These are phyloP conservation scores for Coprinellus aureogranulatus DNA, from an alignment of 768 basidiomycete genomes.

Conservation along the genomic window DNA sequence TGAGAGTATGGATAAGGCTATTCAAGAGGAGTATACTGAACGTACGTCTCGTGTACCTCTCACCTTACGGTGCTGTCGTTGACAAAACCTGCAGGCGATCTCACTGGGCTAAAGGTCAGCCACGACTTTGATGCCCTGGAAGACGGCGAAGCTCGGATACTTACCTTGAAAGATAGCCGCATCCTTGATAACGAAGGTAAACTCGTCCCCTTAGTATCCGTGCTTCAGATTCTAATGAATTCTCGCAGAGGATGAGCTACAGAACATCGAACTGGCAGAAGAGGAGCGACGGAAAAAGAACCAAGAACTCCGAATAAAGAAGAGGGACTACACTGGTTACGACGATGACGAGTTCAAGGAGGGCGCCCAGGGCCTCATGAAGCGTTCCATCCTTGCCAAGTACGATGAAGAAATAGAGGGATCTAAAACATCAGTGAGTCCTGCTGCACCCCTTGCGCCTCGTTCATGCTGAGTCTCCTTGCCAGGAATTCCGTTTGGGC, in stretches of 20 bases:
- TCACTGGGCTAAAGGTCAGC: constrained; percentile 91
- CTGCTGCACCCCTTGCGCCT: background rate
- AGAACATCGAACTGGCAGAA: constrained; percentile 94
- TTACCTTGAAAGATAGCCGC: constrained; percentile 94
- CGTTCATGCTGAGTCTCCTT: constrained; percentile 5
- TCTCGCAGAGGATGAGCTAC: constrained; percentile 87
- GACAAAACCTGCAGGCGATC: constrained; percentile 62
- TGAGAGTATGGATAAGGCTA: constrained; percentile 78
- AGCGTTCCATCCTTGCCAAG: constrained; percentile 80
- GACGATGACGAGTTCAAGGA: constrained; percentile 92
- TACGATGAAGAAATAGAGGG: constrained; percentile 92
- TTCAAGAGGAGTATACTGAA: constrained; percentile 81
- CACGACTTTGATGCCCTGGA: constrained; percentile 91
- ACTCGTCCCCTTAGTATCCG: too few species aligned
- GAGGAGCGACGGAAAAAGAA: constrained; percentile 77
- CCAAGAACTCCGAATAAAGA: constrained; percentile 83
- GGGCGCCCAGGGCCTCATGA: constrained; percentile 68
- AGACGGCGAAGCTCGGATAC: constrained; percentile 92
- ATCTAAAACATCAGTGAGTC: constrained; percentile 60
- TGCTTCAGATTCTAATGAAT: too few species aligned
- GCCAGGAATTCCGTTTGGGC: constrained; percentile 86
- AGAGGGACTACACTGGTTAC: constrained; percentile 87
- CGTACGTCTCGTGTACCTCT: constrained; percentile 47
- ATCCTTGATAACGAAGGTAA: constrained; percentile 95
- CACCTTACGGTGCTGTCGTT: background rate